These are phyloP conservation scores for Usnea hakonensis DNA, from an alignment of 495 filamentous ascomycete species.

Conservation along the genomic window DNA sequence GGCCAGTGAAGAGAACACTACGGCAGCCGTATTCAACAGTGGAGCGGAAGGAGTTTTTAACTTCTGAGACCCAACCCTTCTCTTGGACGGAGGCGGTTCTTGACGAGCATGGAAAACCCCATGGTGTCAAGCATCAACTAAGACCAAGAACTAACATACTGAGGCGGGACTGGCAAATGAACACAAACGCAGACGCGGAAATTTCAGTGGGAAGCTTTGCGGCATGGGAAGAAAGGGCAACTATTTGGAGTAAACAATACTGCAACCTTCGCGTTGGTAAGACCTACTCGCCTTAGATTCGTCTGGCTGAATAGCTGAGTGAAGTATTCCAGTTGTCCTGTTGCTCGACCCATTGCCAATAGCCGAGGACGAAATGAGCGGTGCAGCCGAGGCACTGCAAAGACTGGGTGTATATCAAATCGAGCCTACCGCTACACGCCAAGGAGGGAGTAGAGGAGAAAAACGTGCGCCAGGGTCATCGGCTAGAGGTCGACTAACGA, in stretches of 20 bases:
- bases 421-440: background rate
- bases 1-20: conserved; percentile 2
- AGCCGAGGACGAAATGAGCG: background rate
- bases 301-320: background rate
- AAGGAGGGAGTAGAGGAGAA: background rate
- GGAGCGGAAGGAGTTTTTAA: background rate
- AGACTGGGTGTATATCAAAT: background rate
- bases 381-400: background rate
- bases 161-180: conserved; percentile 3
- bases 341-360: conserved; percentile 12
- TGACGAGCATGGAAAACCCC: background rate
- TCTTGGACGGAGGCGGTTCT: background rate
- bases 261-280: background rate
- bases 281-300: background rate
- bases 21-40: background rate
- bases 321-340: background rate
- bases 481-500: background rate
- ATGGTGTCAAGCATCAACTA: background rate
- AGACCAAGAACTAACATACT: conserved; percentile 11
- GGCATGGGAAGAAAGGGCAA: conserved; percentile 15
- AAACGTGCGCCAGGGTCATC: background rate
- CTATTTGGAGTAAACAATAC: conserved; percentile 3
- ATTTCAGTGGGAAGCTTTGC: background rate
- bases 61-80: background rate
- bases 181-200: background rate